Conservation (phyloP, 495 filamentous ascomycete species). For the Tuber magnatum region DNA sequence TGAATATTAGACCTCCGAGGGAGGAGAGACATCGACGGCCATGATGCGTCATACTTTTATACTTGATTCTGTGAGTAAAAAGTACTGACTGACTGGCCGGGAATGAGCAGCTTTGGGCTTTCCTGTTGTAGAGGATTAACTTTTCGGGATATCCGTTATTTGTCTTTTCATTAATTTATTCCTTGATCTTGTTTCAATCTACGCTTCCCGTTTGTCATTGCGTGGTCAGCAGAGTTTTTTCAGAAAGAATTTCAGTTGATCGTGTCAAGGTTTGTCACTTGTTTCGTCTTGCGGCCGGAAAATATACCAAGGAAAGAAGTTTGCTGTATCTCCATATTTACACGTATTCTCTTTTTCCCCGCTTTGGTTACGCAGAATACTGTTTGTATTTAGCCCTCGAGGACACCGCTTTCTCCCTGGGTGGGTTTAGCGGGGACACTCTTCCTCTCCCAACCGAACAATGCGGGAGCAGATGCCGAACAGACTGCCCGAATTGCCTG, state of each 20-base stretch:
- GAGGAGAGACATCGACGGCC: constrained; percentile 13
- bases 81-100: neutral
- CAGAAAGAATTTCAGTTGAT: neutral
- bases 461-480: too few species aligned
- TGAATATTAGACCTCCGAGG: constrained; percentile 16
- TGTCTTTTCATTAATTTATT: neutral
- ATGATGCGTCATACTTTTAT: neutral
- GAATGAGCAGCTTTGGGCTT: neutral
- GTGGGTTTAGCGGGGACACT: too few species aligned
- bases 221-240: neutral
- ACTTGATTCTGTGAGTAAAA: neutral
- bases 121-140: neutral
- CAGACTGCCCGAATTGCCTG: too few species aligned
- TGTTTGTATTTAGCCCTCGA: neutral
- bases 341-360: neutral
- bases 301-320: neutral
- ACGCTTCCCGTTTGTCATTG: neutral
- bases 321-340: neutral
- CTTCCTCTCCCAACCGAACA: too few species aligned
- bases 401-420: too few species aligned
- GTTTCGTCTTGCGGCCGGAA: neutral
- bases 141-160: neutral
- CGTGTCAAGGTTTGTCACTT: neutral
- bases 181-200: neutral
- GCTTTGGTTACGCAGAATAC: neutral